Percentiles rank a stretch among this genome's conserved stretches.
Evolutionary conservation across 768 basidiomycete species (phyloP).

Genomic region (Lanmaoa pseudosensibilis): DNA sequence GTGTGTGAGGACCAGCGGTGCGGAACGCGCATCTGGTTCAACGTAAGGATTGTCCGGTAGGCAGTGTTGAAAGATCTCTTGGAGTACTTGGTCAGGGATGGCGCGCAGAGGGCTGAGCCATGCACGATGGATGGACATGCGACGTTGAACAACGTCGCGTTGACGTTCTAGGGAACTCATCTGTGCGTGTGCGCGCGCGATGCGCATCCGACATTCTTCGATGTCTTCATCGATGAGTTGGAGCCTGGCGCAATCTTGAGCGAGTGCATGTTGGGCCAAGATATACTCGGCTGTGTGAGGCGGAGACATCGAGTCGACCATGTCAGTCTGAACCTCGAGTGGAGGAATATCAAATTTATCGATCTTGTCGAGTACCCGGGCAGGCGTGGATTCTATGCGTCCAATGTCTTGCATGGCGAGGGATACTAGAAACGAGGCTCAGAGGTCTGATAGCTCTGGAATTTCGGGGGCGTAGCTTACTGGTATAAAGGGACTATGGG

Average conservation of each 20-base stretch:
- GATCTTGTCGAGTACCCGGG: background rate
- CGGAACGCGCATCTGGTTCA: conserved; percentile 20
- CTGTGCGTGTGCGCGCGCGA: conserved; percentile 14
- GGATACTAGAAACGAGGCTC: conserved; percentile 1
- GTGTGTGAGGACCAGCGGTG: conserved; percentile 35
- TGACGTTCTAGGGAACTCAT: conserved; percentile 20
- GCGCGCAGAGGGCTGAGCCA: conserved; percentile 30
- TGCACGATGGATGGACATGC: conserved; percentile 25
- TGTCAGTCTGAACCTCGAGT: conserved; percentile 4
- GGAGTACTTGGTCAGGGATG: conserved; percentile 33
- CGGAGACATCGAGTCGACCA: conserved; percentile 26
- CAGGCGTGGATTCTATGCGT: background rate
- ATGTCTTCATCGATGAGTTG: conserved; percentile 16
- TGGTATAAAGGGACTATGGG: background rate
- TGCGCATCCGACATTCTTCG: conserved; percentile 17
- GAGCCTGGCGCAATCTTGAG: conserved; percentile 17
- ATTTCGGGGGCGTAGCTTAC: conserved; percentile 7
- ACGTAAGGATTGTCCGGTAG: conserved; percentile 24
- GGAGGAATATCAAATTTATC: background rate
- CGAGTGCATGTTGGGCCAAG: conserved; percentile 21
- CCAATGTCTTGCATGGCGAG: background rate
- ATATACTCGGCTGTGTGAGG: conserved; percentile 19
- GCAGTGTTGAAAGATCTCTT: conserved; percentile 33
- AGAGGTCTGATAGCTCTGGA: background rate
- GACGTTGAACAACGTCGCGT: conserved; percentile 17